Evolutionary conservation across 2,329 filamentous ascomycete species (phyloP).

Genomic region (Cyclaneusma minus): DNA sequence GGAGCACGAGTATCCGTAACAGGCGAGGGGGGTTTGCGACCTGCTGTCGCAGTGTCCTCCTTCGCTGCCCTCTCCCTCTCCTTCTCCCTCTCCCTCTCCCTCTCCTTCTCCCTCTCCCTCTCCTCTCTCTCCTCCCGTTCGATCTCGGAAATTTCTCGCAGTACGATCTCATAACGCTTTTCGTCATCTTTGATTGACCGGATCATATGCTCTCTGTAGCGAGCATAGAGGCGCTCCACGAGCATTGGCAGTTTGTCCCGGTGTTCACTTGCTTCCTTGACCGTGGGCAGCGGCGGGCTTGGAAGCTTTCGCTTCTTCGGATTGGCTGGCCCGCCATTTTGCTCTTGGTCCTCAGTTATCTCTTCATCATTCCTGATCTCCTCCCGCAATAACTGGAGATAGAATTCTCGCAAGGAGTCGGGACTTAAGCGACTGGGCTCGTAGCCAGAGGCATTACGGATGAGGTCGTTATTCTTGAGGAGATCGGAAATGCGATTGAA

Average conservation of each 20-base stretch:
- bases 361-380: slow-evolving; percentile 43
- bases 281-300: slow-evolving; percentile 44
- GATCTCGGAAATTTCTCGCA: slow-evolving; percentile 52
- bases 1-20: too few species aligned
- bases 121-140: slow-evolving; percentile 43
- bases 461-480: slow-evolving; percentile 56
- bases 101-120: slow-evolving; percentile 22
- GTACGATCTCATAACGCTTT: slow-evolving; percentile 43
- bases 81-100: slow-evolving; percentile 45
- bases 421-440: slow-evolving; percentile 61
- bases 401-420: slow-evolving; percentile 65
- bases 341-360: slow-evolving; percentile 17
- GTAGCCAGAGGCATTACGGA: slow-evolving; percentile 56
- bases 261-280: slow-evolving; percentile 46
- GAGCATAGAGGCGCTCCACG: slow-evolving; percentile 57
- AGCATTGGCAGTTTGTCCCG: slow-evolving; percentile 57
- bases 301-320: slow-evolving; percentile 63
- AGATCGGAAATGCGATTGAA: slow-evolving; percentile 61
- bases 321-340: slow-evolving; percentile 32
- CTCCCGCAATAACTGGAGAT: slow-evolving; percentile 60
- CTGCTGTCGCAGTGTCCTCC: too few species aligned
- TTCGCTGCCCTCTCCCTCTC: slow-evolving; percentile 22
- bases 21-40: too few species aligned
- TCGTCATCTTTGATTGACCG: slow-evolving; percentile 62
- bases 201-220: slow-evolving; percentile 57